Evolutionary conservation across 306 rosid genomes (phyloP), one percentile per base, ranked within the genome.

Genomic region (Geum urbanum): DNA sequence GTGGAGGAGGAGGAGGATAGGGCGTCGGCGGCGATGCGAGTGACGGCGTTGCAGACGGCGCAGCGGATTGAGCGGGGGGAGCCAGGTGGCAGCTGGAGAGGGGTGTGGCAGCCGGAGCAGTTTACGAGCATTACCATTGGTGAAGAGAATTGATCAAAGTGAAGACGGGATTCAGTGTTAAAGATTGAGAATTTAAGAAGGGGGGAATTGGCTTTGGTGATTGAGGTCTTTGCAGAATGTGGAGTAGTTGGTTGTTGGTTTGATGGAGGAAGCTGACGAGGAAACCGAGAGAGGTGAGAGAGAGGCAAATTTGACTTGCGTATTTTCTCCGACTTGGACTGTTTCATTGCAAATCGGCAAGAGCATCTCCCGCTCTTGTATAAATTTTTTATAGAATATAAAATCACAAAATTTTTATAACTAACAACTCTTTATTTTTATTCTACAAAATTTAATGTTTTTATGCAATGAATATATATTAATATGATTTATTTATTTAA

Each of bases 51-150:
- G 72, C 87, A 84, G 12, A 80, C 4, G 65, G 77, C 59, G 70
- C 89, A 84, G 65, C 82, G 78, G 60, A 84, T 48, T 1, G 39
- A 40, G 89, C 84, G 12, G 37, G 37, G 37, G 37, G 37, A 32
- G 37, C 77, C 86, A 0, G 65, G 19, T 6, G 86, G 89, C 12
- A 84, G 78, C 78, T 79, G 86, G 18, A 84, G 75, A 12, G 80
- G 70, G 13, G 76, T 77, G 12, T 24, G 69, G 74, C 89, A 84
- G 74, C 50, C 9, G 49, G 88, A 81, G 66, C 88, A 84, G 65
- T 84, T 59, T 1, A 84, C 78, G 0, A 78, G 75, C 55, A 74
- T 27, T 65, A 50, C 49, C 81, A 76, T 76, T 32, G 48, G 68
- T 51, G 8, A 61, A 5, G 39, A 44, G 54, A 57, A 58, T 14